A percentile compares a stretch with the other conserved stretches of the same genome.
phyloP scores from a whole-genome alignment of 2,329 filamentous ascomycete species.

The Trichoderma sp. region DNA sequence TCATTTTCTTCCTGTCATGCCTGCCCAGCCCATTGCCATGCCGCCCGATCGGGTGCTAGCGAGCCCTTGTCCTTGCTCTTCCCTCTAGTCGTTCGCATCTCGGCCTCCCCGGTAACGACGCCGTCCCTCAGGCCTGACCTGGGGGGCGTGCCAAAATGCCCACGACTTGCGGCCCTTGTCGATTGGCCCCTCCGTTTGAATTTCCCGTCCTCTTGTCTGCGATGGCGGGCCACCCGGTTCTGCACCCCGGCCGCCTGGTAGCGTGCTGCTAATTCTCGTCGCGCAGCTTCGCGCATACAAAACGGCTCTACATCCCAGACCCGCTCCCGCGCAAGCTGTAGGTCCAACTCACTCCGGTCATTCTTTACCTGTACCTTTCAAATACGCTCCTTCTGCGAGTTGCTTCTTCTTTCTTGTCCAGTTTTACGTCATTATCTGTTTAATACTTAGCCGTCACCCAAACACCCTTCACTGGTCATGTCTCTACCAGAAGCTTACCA shows the following conservation, averaged over 20 bases:
- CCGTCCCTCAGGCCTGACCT: constrained; percentile 1
- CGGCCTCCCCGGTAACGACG: constrained; percentile 20
- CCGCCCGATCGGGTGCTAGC: constrained; percentile 18
- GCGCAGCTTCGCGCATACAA: constrained; percentile 20
- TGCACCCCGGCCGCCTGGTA: constrained; percentile 16
- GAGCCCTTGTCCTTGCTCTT: constrained; percentile 16
- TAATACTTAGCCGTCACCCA: constrained; percentile 2
- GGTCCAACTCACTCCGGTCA: constrained; percentile 18
- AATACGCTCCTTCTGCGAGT: constrained; percentile 14
- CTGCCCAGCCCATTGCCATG: constrained; percentile 4
- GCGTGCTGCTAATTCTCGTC: constrained; percentile 18
- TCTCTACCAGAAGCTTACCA: constrained; percentile 54
- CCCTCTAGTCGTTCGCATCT: constrained; percentile 16
- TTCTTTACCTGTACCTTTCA: constrained; percentile 4
- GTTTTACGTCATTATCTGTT: constrained; percentile 15
- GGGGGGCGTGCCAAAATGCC: constrained; percentile 18
- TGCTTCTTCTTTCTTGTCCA: constrained; percentile 13
- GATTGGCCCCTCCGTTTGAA: constrained; percentile 17
- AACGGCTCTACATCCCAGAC: constrained; percentile 18
- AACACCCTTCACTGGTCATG: constrained; percentile 29
- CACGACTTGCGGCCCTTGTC: constrained; percentile 10
- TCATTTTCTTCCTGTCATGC: constrained; percentile 7
- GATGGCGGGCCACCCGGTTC: constrained; percentile 18
- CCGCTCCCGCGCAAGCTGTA: constrained; percentile 19
- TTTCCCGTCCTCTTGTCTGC: constrained; percentile 17